Base-by-base conservation (phyloP, 1,139 yeast species). In the Magnusiomyces ingens region DNA sequence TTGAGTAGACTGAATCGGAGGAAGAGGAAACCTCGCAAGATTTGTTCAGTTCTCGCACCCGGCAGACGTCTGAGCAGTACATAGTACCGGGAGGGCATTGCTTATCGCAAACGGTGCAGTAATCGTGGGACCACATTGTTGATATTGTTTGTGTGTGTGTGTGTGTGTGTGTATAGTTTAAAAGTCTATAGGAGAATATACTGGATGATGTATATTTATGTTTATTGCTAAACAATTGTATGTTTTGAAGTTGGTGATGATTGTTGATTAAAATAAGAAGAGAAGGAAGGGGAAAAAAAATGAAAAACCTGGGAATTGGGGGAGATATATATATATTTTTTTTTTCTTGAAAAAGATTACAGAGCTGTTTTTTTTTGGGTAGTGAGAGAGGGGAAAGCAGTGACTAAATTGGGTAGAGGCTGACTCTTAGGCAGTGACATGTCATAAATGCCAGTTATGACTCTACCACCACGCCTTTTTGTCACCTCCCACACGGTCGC, bases 61-160 rank as follows among this genome's bases (percentile, higher is more conserved):
- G 63, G 64, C 75, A 72, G 26, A 58, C 53, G 48, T 70, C 71
- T 11, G 74, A 71, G 66, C 75, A 72, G 68, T 54, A 54, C 56
- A 54, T 54, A 18, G 56, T 40, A 11, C 52, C 52, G 11, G 56
- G 54, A 35, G 56, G 45, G 52, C 56, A 54, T 59, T 71, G 73
- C 60, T 71, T 72, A 62, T 72, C 75, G 65, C 75, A 72, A 50
- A 72, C 75, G 51, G 73, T 67, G 68, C 75, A 72, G 59, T 61
- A 72, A 59, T 72, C 76, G 57, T 67, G 72, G 44, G 71, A 60
- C 75, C 75, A 72, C 68, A 68, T 70, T 46, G 50, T 29, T 37
- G 13, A 35, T 35, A 10, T 10, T 35, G 10, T 10, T 37, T 37
- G 15, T 19, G 17, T 46, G 49, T 46, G 32, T 56, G 29, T 44